Evolutionary conservation across 371 early-diverging fungal species (phyloP).

Genomic region (Umbelopsis sp.): DNA sequence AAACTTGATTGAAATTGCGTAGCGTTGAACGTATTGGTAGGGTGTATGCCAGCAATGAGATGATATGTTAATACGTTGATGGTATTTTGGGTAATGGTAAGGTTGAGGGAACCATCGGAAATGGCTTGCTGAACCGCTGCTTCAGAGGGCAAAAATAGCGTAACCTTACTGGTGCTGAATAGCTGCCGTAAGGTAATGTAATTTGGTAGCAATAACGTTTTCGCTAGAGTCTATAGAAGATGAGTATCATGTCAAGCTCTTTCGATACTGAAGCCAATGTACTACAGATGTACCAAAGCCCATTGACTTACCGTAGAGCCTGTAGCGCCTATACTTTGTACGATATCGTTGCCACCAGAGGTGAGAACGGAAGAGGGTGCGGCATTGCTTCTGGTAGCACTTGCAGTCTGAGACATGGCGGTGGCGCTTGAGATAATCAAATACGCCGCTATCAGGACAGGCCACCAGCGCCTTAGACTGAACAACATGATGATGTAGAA

Average conservation of each 20-base stretch:
- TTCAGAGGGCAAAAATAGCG: conserved; percentile 27
- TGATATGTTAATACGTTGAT: conserved; percentile 23
- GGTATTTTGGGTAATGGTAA: conserved; percentile 22
- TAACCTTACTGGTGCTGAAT: conserved; percentile 19
- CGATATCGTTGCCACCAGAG: background rate
- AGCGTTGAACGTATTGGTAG: conserved; percentile 23
- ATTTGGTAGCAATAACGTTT: background rate
- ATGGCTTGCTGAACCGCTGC: conserved; percentile 21
- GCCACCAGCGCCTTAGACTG: too few species aligned
- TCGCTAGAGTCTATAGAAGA: background rate
- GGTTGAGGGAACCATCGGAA: conserved; percentile 23
- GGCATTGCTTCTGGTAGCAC: background rate
- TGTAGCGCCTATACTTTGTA: background rate
- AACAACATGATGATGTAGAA: too few species aligned
- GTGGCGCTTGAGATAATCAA: too few species aligned
- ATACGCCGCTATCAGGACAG: too few species aligned
- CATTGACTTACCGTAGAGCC: background rate
- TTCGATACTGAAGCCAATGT: background rate
- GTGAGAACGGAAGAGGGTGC: background rate
- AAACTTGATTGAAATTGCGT: conserved; percentile 21
- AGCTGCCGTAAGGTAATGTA: background rate
- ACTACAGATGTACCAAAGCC: background rate
- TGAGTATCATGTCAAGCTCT: too few species aligned
- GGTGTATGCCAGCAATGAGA: conserved; percentile 20
- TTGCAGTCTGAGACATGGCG: too few species aligned